Evolutionary conservation across 2,329 filamentous ascomycete genomes (phyloP).

Genomic region (Penicillium nordicum): DNA sequence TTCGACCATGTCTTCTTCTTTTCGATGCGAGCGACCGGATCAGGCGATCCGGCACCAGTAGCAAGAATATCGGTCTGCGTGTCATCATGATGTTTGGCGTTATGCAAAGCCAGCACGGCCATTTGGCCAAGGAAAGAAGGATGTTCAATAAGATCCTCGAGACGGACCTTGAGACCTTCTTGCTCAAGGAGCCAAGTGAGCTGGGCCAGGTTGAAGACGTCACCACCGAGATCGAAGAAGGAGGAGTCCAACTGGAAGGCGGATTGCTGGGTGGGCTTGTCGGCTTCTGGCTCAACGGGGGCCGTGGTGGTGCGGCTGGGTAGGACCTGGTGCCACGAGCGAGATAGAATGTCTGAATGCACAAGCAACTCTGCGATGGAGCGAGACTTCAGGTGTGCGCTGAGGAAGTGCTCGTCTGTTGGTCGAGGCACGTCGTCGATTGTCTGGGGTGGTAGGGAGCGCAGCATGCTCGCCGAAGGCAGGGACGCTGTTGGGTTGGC

Average conservation of each 20-base stretch:
- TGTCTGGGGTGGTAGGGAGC: constrained; percentile 31
- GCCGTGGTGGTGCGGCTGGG: constrained; percentile 9
- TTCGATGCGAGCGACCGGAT: constrained; percentile 9
- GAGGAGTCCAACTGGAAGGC: constrained; percentile 39
- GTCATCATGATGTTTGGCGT: constrained; percentile 23
- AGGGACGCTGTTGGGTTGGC: constrained; percentile 34
- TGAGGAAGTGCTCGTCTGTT: constrained; percentile 33
- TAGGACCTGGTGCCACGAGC: constrained; percentile 41
- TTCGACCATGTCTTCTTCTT: constrained; percentile 29
- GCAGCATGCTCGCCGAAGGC: constrained; percentile 32
- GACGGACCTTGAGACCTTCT: constrained; percentile 38
- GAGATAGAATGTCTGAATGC: constrained; percentile 39
- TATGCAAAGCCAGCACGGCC: constrained; percentile 33
- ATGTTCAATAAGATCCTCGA: constrained; percentile 42
- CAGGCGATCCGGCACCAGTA: constrained; percentile 12
- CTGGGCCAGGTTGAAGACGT: constrained; percentile 42
- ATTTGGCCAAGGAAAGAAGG: constrained; percentile 43
- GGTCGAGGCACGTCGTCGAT: constrained; percentile 27
- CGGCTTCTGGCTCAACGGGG: constrained; percentile 14
- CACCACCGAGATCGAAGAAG: constrained; percentile 43
- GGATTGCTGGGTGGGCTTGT: constrained; percentile 16
- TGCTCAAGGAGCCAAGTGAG: constrained; percentile 42
- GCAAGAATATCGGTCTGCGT: constrained; percentile 8
- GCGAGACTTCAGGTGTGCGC: constrained; percentile 36
- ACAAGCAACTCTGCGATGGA: constrained; percentile 40